A percentile compares a stretch with the other conserved stretches of the same genome.
Evolutionary conservation across 129 eudicot species (phyloP).

Genomic region (Scalesia atractyloides): DNA sequence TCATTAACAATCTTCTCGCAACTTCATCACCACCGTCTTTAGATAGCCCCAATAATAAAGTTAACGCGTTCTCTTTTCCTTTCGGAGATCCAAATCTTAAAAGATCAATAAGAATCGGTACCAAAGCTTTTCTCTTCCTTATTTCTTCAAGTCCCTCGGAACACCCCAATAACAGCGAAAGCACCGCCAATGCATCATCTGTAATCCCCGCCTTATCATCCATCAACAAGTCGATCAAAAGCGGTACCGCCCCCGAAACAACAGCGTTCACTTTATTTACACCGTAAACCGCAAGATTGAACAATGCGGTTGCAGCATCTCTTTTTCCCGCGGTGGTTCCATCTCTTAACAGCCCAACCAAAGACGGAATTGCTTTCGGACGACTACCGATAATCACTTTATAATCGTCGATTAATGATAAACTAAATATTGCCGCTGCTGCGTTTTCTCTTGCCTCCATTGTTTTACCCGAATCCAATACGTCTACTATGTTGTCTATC

Average conservation of each 20-base stretch:
- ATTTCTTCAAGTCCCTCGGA: slow-evolving; percentile 57
- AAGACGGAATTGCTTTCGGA: slow-evolving; percentile 61
- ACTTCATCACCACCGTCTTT: slow-evolving; percentile 73
- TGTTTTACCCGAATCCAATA: slow-evolving; percentile 58
- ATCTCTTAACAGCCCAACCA: slow-evolving; percentile 63
- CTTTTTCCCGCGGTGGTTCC: slow-evolving; percentile 74
- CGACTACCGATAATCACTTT: slow-evolving; percentile 71
- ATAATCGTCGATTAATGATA: slow-evolving; percentile 66
- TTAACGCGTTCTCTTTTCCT: slow-evolving; percentile 68
- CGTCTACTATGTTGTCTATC: slow-evolving; percentile 54
- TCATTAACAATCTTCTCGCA: slow-evolving; percentile 61
- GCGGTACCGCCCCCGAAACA: slow-evolving; percentile 64
- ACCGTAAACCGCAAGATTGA: slow-evolving; percentile 61
- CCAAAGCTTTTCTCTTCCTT: slow-evolving; percentile 49
- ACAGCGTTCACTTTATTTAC: slow-evolving; percentile 56
- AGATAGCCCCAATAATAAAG: slow-evolving; percentile 72
- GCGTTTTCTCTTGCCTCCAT: slow-evolving; percentile 92
- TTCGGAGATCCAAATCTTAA: slow-evolving; percentile 72
- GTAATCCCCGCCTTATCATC: slow-evolving; percentile 80
- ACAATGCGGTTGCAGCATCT: slow-evolving; percentile 88
- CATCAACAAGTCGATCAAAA: slow-evolving; percentile 62
- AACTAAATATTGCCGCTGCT: slow-evolving; percentile 79
- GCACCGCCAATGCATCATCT: slow-evolving; percentile 71
- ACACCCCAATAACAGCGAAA: slow-evolving; percentile 61
- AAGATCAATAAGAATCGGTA: slow-evolving; percentile 66